Evolutionary conservation across 805 yeast species (phyloP).

Genomic region (Millerozyma acaciae): DNA sequence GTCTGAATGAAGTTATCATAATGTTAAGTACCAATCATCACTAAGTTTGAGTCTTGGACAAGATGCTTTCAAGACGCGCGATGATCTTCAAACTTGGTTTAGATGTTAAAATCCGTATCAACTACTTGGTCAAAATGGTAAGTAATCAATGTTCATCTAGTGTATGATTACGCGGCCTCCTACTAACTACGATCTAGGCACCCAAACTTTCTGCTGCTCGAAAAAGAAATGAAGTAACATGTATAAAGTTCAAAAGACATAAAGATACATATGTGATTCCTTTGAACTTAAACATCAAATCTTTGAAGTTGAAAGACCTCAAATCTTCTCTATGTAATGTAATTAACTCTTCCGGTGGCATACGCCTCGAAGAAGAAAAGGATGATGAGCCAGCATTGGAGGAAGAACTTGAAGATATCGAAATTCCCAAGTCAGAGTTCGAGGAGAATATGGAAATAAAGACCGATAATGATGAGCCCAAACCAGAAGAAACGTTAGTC

Average conservation of each 20-base stretch:
- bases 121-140: conserved; percentile 7
- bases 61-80: too few relatives aligned
- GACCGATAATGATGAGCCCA: background rate
- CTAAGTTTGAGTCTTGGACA: too few relatives aligned
- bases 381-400: conserved; percentile 19
- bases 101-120: background rate
- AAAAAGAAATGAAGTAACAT: conserved; percentile 14
- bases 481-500: conserved; percentile 6
- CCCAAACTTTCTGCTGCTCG: conserved; percentile 16
- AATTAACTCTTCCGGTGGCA: conserved; percentile 49
- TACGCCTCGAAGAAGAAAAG: conserved; percentile 25
- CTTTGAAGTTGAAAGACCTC: conserved; percentile 15
- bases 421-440: conserved; percentile 36
- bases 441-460: conserved; percentile 11
- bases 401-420: conserved; percentile 26
- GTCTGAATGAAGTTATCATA: too few relatives aligned
- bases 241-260: conserved; percentile 34
- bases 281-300: conserved; percentile 15
- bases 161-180: background rate
- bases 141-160: conserved; percentile 2
- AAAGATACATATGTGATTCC: conserved; percentile 29
- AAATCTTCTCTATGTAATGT: conserved; percentile 27
- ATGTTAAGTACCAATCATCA: too few relatives aligned
- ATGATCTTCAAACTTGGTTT: too few relatives aligned
- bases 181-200: conserved; percentile 15